Evolutionary conservation across 768 basidiomycete species (phyloP).

Genomic region (Tricholoma furcatifolium): DNA sequence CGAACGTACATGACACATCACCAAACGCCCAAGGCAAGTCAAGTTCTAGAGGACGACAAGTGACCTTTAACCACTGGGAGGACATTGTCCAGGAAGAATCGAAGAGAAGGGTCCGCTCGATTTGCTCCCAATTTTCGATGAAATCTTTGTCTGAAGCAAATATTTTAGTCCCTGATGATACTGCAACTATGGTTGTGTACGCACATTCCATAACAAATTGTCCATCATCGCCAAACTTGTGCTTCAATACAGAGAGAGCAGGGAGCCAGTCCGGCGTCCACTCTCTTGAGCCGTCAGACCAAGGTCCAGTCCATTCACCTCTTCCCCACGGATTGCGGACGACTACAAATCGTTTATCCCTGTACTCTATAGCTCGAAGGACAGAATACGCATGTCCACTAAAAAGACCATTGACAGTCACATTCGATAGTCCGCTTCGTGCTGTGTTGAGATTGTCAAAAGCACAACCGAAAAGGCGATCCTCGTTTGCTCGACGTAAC

Average conservation of each 20-base stretch:
- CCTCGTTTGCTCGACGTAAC: constrained; percentile 42
- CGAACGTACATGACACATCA: constrained; percentile 1
- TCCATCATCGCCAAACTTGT: constrained; percentile 50
- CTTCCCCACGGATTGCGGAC: constrained; percentile 54
- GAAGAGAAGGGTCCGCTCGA: constrained; percentile 40
- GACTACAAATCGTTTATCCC: constrained; percentile 49
- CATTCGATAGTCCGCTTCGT: constrained; percentile 23
- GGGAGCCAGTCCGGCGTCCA: constrained; percentile 53
- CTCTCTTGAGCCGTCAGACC: constrained; percentile 56
- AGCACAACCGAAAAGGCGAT: constrained; percentile 51
- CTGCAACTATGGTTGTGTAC: constrained; percentile 6
- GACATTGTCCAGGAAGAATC: constrained; percentile 37
- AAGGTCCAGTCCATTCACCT: constrained; percentile 48
- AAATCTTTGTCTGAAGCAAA: constrained; percentile 31
- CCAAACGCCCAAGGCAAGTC: neutral
- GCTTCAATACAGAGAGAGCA: constrained; percentile 37
- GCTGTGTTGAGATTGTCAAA: constrained; percentile 31
- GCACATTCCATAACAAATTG: constrained; percentile 57
- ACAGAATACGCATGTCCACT: constrained; percentile 49
- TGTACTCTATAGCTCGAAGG: constrained; percentile 42
- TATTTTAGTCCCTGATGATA: neutral
- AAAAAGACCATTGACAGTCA: constrained; percentile 35
- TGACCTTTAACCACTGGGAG: constrained; percentile 35
- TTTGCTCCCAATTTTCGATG: constrained; percentile 34
- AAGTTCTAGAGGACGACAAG: neutral